These are phyloP conservation scores for Fusarium avenaceum DNA, from an alignment of 2,329 filamentous ascomycete species.

Conservation along the genomic window DNA sequence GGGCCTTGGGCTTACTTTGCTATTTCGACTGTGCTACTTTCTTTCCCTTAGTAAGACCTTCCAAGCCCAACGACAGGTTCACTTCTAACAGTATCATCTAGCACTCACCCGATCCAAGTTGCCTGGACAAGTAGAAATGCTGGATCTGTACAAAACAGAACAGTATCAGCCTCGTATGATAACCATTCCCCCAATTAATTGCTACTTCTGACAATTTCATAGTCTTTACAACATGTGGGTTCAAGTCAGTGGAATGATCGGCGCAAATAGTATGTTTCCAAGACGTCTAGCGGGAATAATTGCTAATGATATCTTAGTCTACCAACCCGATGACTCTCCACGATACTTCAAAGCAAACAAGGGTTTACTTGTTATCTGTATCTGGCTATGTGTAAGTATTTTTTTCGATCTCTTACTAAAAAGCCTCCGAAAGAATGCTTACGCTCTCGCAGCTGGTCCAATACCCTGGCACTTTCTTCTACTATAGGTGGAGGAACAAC, in stretches of 20 bases:
- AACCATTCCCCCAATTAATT: no score
- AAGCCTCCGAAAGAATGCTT: fast-evolving
- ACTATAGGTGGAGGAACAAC: slow-evolving; percentile 57
- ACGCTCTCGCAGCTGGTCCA: slow-evolving; percentile 49
- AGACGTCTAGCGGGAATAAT: fast-evolving
- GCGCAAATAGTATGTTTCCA: slow-evolving; percentile 52
- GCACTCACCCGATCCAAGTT: no score
- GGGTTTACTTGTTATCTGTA: slow-evolving; percentile 9
- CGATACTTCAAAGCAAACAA: slow-evolving; percentile 57
- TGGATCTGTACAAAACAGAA: slow-evolving; percentile 60
- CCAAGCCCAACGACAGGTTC: no score
- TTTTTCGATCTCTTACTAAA: fast-evolving
- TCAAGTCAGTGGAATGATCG: slow-evolving; percentile 57
- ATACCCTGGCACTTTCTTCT: slow-evolving; percentile 56
- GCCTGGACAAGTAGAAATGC: no score
- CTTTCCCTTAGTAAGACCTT: no score
- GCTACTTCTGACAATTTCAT: slow-evolving; percentile 39
- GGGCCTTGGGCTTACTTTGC: no score
- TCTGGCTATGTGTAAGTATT: slow-evolving; percentile 14
- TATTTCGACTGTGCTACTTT: no score
- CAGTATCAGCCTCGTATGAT: slow-evolving; percentile 59
- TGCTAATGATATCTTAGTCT: slow-evolving; percentile 44
- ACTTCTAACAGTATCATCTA: no score
- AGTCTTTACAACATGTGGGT: slow-evolving; percentile 67
- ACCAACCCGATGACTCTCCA: slow-evolving; percentile 53